Evolutionary conservation across 2,329 filamentous ascomycete genomes (phyloP).

Genomic region (Dactylonectria estremocensis): DNA sequence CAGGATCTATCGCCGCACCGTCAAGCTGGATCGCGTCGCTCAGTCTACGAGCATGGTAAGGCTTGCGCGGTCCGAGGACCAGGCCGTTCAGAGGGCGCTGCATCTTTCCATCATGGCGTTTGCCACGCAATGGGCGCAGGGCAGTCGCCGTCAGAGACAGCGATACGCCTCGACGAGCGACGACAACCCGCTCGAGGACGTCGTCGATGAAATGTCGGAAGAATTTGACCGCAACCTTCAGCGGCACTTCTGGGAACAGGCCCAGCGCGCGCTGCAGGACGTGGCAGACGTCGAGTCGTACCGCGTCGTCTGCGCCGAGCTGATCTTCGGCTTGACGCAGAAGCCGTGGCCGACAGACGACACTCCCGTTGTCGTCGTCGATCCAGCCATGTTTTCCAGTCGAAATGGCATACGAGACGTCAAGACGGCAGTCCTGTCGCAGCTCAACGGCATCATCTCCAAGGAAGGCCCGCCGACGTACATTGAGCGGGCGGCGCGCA

Average conservation of each 20-base stretch:
- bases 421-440: conserved; percentile 19
- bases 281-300: conserved; percentile 55
- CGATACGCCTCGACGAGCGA: conserved; percentile 27
- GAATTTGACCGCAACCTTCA: conserved; percentile 57
- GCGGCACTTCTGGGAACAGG: conserved; percentile 55
- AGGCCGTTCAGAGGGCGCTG: conserved; percentile 37
- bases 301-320: conserved; percentile 55
- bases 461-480: conserved; percentile 40
- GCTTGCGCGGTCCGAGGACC: conserved; percentile 37
- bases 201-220: conserved; percentile 44
- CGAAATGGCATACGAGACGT: conserved; percentile 6
- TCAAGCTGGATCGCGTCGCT: conserved; percentile 42
- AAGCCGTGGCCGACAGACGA: conserved; percentile 46
- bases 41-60: conserved; percentile 40
- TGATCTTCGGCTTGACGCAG: conserved; percentile 57
- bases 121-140: conserved; percentile 47
- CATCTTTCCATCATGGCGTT: conserved; percentile 46
- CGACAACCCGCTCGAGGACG: conserved; percentile 35
- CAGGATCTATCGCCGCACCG: conserved; percentile 44
- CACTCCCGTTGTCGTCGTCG: conserved; percentile 4
- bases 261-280: conserved; percentile 52
- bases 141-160: conserved; percentile 47
- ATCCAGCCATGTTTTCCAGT: conserved; percentile 25
- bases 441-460: conserved; percentile 42
- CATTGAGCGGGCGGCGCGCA: conserved; percentile 45